phyloP scores from a whole-genome alignment of 305 asterid genomes.

The Fraxinus platypoda region DNA sequence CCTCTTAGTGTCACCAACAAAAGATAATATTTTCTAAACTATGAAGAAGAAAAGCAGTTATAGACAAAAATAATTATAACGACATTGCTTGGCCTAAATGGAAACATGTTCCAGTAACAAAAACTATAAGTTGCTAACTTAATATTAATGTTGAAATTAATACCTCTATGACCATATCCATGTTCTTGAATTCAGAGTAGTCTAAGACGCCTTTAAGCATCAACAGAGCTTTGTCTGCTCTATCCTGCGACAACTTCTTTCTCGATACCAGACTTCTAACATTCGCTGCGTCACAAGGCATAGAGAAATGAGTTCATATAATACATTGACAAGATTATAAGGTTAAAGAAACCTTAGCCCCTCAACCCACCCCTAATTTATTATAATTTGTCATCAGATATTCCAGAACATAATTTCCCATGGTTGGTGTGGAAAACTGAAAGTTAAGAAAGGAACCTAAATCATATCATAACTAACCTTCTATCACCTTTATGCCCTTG shows the following conservation, averaged over 20 bases:
- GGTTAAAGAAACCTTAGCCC: constrained; percentile 10
- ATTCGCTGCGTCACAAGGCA: constrained; percentile 56
- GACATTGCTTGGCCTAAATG: not conserved
- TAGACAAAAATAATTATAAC: not conserved
- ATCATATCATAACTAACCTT: constrained; percentile 51
- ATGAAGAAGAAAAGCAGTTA: constrained; percentile 12
- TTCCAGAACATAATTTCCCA: not conserved
- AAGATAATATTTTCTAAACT: not conserved
- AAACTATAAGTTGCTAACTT: constrained; percentile 12
- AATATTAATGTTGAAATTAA: not conserved
- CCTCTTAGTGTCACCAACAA: not conserved
- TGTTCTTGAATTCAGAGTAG: constrained; percentile 80
- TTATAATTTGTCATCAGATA: constrained; percentile 18
- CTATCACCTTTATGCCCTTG: constrained; percentile 72
- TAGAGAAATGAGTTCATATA: constrained; percentile 18
- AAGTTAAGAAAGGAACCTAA: constrained; percentile 6
- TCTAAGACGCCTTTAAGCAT: constrained; percentile 77
- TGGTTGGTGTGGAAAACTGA: constrained; percentile 17
- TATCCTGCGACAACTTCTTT: constrained; percentile 62
- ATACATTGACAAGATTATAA: constrained; percentile 17
- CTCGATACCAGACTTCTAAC: constrained; percentile 66
- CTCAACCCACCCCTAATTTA: not conserved
- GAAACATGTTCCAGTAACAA: constrained; percentile 15
- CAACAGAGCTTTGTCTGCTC: constrained; percentile 68
- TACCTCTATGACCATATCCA: constrained; percentile 97